These are phyloP conservation scores for Trichomonas vaginalis DNA, from an alignment of 208 protist species.

Conservation along the genomic window DNA sequence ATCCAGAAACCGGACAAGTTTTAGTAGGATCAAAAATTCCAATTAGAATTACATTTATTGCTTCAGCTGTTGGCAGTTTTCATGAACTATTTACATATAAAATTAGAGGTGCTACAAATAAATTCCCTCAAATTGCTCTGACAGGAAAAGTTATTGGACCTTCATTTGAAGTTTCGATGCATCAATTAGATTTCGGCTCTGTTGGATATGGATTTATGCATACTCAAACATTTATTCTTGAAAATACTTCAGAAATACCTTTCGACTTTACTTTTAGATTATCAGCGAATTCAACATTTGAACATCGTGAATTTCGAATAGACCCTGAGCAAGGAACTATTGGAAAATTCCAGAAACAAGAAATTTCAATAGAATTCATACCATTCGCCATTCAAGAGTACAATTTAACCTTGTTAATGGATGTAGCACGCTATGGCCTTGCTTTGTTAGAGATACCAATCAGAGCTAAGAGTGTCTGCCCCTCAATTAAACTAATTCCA, in stretches of 20 bases:
- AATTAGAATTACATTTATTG: neutral
- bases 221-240: neutral
- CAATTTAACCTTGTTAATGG: neutral
- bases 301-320: neutral
- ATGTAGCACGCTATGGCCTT: neutral
- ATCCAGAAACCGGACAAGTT: neutral
- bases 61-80: neutral
- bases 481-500: neutral
- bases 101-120: neutral
- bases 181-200: neutral
- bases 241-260: conserved; percentile 2
- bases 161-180: neutral
- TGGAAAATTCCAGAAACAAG: neutral
- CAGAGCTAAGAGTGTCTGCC: neutral
- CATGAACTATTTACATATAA: neutral
- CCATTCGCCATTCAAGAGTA: neutral
- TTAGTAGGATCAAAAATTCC: neutral
- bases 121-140: neutral
- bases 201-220: neutral
- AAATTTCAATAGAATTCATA: neutral
- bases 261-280: neutral
- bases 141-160: conserved; percentile 1
- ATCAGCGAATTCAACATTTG: neutral
- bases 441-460: neutral
- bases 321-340: neutral